A percentile compares a stretch with the other conserved stretches of the same genome.
These are phyloP conservation scores for Penicillium sp. DNA, from an alignment of 2,329 filamentous ascomycete genomes.

Conservation along the genomic window DNA sequence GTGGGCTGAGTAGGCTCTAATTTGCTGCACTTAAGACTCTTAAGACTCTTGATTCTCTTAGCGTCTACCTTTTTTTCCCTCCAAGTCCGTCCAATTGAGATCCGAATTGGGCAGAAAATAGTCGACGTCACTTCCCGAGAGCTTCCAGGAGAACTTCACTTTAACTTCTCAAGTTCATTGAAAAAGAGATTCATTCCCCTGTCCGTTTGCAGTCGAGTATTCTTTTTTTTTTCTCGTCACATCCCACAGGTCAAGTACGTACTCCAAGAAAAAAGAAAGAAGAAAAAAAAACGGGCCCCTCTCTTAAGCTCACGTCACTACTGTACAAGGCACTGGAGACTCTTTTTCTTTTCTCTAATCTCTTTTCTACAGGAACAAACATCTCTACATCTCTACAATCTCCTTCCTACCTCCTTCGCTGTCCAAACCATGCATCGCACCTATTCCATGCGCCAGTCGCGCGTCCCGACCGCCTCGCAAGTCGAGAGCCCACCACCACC, in stretches of 20 bases:
- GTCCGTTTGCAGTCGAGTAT: slow-evolving; percentile 18
- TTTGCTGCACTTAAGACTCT: neutral
- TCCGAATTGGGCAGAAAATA: slow-evolving; percentile 1
- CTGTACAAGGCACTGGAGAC: slow-evolving; percentile 27
- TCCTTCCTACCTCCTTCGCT: neutral
- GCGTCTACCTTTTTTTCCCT: neutral
- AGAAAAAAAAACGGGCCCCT: neutral
- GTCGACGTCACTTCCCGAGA: slow-evolving; percentile 12
- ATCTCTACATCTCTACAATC: neutral
- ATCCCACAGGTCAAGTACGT: slow-evolving; percentile 1
- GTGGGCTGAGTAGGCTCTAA: neutral
- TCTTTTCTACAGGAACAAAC: slow-evolving; percentile 14
- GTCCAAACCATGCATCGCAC: slow-evolving; percentile 79
- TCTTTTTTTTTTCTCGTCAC: neutral
- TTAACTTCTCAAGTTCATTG: neutral
- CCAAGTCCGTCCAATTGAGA: neutral
- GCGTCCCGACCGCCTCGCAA: slow-evolving; percentile 90
- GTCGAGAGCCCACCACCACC: slow-evolving; percentile 91
- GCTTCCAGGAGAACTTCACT: slow-evolving; percentile 9
- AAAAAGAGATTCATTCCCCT: neutral
- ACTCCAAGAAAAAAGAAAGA: neutral
- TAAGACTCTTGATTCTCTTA: neutral
- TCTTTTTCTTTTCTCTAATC: slow-evolving; percentile 7
- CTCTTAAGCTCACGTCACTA: slow-evolving; percentile 31
- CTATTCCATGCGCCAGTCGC: slow-evolving; percentile 96